Evolutionary conservation across 2,329 filamentous ascomycete genomes (phyloP).

Genomic region (Pseudogymnoascus sp.): DNA sequence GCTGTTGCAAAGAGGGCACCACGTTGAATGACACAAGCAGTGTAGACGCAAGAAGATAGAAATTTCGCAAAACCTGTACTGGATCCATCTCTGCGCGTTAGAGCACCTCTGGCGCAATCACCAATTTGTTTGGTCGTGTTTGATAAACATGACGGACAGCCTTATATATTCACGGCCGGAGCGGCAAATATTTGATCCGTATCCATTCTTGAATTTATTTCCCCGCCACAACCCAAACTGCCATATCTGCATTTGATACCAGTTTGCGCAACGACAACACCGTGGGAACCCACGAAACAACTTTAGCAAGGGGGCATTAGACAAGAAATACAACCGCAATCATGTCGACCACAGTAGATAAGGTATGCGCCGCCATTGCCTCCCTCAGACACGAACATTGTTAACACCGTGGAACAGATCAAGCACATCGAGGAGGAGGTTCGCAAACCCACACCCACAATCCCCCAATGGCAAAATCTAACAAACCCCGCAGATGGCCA

Average conservation of each 20-base stretch:
- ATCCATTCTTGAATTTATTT: not conserved
- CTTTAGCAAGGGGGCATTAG: constrained; percentile 1
- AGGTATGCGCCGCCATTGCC: constrained; percentile 47
- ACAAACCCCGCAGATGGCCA: constrained; percentile 62
- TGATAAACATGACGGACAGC: not conserved
- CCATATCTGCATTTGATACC: constrained; percentile 6
- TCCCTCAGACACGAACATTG: constrained; percentile 28
- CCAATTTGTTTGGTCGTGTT: not conserved
- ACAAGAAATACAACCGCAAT: constrained; percentile 29
- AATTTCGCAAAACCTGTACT: constrained; percentile 20
- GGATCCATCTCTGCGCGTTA: constrained; percentile 20
- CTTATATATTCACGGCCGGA: not conserved
- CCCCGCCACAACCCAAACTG: constrained; percentile 7
- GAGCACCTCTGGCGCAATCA: not conserved
- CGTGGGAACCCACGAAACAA: not conserved
- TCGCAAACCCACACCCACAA: constrained; percentile 32
- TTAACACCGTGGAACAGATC: constrained; percentile 52
- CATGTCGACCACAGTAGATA: constrained; percentile 97
- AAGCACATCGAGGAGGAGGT: constrained; percentile 95
- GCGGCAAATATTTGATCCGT: not conserved
- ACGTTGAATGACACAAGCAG: constrained; percentile 22
- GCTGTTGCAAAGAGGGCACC: constrained; percentile 23
- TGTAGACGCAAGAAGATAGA: constrained; percentile 23
- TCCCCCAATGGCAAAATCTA: constrained; percentile 16
- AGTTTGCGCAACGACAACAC: constrained; percentile 7